phyloP scores from a whole-genome alignment of 306 rosid genomes.

The Quercus aquifolioides region DNA sequence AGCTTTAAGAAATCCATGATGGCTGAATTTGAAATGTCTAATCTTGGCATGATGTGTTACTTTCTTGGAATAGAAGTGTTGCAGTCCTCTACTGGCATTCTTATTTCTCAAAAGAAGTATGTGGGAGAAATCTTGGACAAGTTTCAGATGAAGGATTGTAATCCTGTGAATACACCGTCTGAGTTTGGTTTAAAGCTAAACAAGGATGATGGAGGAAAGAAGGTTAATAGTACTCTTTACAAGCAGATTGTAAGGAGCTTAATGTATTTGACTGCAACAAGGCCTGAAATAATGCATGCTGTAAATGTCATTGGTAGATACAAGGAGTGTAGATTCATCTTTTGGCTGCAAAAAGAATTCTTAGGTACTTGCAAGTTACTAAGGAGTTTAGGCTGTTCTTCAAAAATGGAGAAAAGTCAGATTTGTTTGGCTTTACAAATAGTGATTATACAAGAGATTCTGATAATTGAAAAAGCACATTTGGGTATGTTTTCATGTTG shows the following conservation, averaged over 20 bases:
- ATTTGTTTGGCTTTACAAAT: background rate
- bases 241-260: too few relatives aligned
- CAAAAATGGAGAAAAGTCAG: background rate
- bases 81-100: background rate
- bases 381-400: background rate
- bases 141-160: too few relatives aligned
- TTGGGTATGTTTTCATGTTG: background rate
- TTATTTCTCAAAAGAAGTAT: constrained; percentile 1
- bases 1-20: too few relatives aligned
- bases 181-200: too few relatives aligned
- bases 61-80: background rate
- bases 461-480: background rate
- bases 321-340: background rate
- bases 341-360: background rate
- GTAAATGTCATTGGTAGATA: background rate
- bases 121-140: background rate
- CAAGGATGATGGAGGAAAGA: too few relatives aligned
- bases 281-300: too few relatives aligned
- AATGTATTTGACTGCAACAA: too few relatives aligned
- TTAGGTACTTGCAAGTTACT: background rate
- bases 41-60: too few relatives aligned
- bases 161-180: too few relatives aligned
- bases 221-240: too few relatives aligned
- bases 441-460: background rate
- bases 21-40: too few relatives aligned